Evolutionary conservation across 148 eudicot species (phyloP), one percentile per base, ranked within the genome.

Genomic region (Rhododendron ferrugineum): DNA sequence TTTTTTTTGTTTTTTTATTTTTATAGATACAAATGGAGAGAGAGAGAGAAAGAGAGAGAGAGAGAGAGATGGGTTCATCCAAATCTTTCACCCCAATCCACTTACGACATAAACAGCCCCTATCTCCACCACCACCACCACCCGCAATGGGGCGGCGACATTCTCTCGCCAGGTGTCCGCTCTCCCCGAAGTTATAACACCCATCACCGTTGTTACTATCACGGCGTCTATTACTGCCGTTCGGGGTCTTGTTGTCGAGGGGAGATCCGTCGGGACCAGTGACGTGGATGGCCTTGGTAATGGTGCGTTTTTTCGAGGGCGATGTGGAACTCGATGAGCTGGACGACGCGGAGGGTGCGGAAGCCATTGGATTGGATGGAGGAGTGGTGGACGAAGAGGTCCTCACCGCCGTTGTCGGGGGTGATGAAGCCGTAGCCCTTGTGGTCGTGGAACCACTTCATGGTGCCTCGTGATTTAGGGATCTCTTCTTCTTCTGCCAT

Each of bases 341-440:
- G 90, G 44, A 90, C 92, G 23, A 82, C 90, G 0, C 56, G 56
- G 20, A 95, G 89, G 14, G 91, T 86, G 0, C 96, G 93, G 23
- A 81, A 93, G 26, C 98, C 96, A 6, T 90, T 94, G 16, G 94
- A 87, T 83, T 87, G 84, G 88, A 95, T 92, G 5, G 90, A 86
- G 11, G 94, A 87, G 4, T 91, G 93, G 26, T 94, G 98, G 46
- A 95, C 96, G 87, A 94, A 95, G 42, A 95, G 89, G 32, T 95
- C 98, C 20, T 91, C 93, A 42, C 90, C 90, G 40, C 89, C 91
- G n/a, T 88, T 90, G 1, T 93, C 92, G 2, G 94, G 94, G 4
- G 54, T 74, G 88, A 95, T 94, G 90, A 95, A 95, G 2, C 98
- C 98, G 86, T 82, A 95, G 2, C 98, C 98, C 58, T 91, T 94